phyloP scores from a whole-genome alignment of 1,139 yeast species.

The Yueomyces sp. region DNA sequence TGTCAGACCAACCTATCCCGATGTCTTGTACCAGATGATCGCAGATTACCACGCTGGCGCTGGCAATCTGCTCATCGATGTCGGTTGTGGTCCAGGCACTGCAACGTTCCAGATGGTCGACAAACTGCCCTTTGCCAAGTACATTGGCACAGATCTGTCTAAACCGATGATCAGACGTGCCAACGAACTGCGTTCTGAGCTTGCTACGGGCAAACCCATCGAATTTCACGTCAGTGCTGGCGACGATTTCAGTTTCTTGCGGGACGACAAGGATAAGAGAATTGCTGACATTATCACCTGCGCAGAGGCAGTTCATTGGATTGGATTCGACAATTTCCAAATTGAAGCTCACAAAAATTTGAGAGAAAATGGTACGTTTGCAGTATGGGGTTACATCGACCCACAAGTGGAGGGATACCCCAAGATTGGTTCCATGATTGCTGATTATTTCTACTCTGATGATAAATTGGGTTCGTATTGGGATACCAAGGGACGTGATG shows the following conservation, averaged over 20 bases:
- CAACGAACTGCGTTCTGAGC: slow-evolving; percentile 3
- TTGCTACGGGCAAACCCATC: slow-evolving; percentile 1
- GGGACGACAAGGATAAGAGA: slow-evolving; percentile 6
- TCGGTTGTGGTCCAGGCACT: slow-evolving; percentile 82
- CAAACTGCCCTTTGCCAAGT: slow-evolving; percentile 28
- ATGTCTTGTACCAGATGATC: slow-evolving; percentile 36
- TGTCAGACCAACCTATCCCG: slow-evolving; percentile 59
- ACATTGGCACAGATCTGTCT: slow-evolving; percentile 61
- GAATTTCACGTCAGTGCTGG: slow-evolving; percentile 24
- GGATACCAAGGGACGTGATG: slow-evolving; percentile 61
- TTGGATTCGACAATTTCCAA: slow-evolving; percentile 43
- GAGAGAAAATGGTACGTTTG: slow-evolving; percentile 49
- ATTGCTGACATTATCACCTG: slow-evolving; percentile 53
- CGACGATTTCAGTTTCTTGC: slow-evolving; percentile 16
- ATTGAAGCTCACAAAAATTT: slow-evolving; percentile 37
- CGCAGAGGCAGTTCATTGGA: slow-evolving; percentile 78
- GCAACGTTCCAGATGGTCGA: slow-evolving; percentile 46
- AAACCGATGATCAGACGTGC: slow-evolving; percentile 48
- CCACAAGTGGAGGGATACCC: slow-evolving; percentile 37
- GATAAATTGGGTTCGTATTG: slow-evolving; percentile 56
- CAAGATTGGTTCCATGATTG: slow-evolving; percentile 27
- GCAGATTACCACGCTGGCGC: slow-evolving; percentile 28
- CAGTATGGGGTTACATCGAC: slow-evolving; percentile 73
- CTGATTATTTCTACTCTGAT: slow-evolving; percentile 26
- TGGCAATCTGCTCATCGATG: slow-evolving; percentile 38